Base-by-base conservation (phyloP, 1,139 yeast species). In the Citeromyces siamensis region DNA sequence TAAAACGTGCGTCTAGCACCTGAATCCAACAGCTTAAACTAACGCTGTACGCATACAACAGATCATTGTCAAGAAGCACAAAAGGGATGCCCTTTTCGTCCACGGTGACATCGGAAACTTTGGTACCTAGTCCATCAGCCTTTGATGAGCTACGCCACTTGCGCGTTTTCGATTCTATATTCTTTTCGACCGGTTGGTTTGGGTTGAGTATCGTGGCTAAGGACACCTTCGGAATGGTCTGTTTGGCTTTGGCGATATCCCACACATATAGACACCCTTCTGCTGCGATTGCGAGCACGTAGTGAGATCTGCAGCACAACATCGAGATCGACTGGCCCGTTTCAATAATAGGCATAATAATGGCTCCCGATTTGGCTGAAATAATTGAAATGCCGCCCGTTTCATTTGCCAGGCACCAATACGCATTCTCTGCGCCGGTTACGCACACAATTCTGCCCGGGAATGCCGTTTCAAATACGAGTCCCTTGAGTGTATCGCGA, bases 371-470 rank as follows among this genome's bases (percentile, higher is more conserved):
- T 26, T 26, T 6, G 1, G 82, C 72, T 9, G 77, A 68, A 0
- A 93, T 69, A 60, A 94, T 70, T 50, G 81, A 83, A 3, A 74
- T 44, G 4, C 74, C 67, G 1, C 86, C 85, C 35, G 75, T 70
- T 18, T 90, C 85, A 1, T 94, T 74, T 3, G 80, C 75, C 26
- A 88, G 56, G n/a, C 64, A 70, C 64, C 70, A 66, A 41, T 56
- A 68, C 14, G 47, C 47, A 21, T 65, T 49, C 6, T 40, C 43
- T 2, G 47, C 48, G 19, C 58, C 55, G 9, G 58, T 39, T 1
- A 55, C 56, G 19, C 53, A 50, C 18, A 68, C 60, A 5, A 71
- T 64, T 18, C 64, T 65, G 37, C 67, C 68, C 2, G 75, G 71
- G 10, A 72, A 48, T 45, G 65, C 71, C 35, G 68, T 65, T 32